Evolutionary conservation across 305 asterid species (phyloP), one percentile per base, ranked within the genome.

Genomic region (Rubia balearica): DNA sequence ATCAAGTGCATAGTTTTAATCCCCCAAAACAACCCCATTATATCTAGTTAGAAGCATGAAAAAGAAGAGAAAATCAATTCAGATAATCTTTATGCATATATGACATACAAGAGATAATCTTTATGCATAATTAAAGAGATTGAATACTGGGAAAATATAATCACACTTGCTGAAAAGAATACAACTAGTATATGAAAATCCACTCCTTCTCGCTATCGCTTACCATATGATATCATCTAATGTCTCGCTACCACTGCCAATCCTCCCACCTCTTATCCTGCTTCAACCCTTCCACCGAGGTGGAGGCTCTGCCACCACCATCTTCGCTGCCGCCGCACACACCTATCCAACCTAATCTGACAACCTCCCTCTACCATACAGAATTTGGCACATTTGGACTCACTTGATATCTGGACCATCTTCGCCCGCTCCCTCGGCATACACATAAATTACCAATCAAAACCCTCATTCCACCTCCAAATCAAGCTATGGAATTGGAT

Each of bases 361-460:
- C 83, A 43, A 85, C 92, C 75, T 80, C 74, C 71, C 71, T 87
- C 59, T 83, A 87, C 81, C 76, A 71, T 19, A 80, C 88, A 33
- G 65, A 80, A 3, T 51, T 76, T 1, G 92, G 88, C 65, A 80
- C 79, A 40, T 83, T 87, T 69, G 85, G 84, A 38, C 80, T 85
- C 48, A 82, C 88, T 30, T 87, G 92, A 88, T 83, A 81, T 3
- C 82, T 87, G 55, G 70, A 67, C 68, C 80, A 67, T 75, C 51
- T 79, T 83, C 49, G 76, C 83, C 61, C 83, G 85, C 53, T 83
- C 86, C 43, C 81, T 87, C 68, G 86, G 85, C 72, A 81, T 87
- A 83, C 87, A 79, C 69, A 65, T 81, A 77, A 82, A 78, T 76
- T 78, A 53, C 77, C 74, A 75, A 45, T 72, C n/a, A 43, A 64